Conservation (phyloP, 257 asterid species). For the Ilex aquifolium region DNA sequence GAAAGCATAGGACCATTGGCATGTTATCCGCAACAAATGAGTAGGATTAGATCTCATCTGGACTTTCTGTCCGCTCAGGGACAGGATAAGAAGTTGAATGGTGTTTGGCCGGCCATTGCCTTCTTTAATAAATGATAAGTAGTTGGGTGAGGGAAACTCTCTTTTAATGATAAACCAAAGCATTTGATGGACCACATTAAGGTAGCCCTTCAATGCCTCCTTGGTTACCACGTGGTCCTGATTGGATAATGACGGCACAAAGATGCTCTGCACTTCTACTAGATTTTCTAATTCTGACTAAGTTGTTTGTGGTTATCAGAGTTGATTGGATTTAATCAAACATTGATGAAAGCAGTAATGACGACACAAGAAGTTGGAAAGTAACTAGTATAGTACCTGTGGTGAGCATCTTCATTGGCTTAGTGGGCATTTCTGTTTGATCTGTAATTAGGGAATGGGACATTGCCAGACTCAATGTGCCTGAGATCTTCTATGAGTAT, state of each 20-base stretch:
- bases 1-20: conserved; percentile 21
- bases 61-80: conserved; percentile 14
- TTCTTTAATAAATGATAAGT: conserved; percentile 3
- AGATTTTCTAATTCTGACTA: too few relatives aligned
- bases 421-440: conserved; percentile 21
- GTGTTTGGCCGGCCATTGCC: conserved; percentile 8
- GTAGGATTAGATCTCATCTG: conserved; percentile 35
- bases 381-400: conserved; percentile 16
- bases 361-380: not conserved
- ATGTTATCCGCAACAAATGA: conserved; percentile 22
- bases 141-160: conserved; percentile 3
- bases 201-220: not conserved
- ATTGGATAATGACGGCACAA: not conserved
- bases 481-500: conserved; percentile 61
- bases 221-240: not conserved
- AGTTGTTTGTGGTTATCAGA: too few relatives aligned
- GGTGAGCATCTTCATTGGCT: not conserved
- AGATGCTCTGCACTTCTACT: not conserved
- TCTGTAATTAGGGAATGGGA: conserved; percentile 56
- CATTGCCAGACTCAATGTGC: conserved; percentile 66
- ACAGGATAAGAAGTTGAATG: conserved; percentile 27
- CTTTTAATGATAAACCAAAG: not conserved
- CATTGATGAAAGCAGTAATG: too few relatives aligned
- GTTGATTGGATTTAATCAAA: too few relatives aligned
- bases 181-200: not conserved